Conservation (phyloP, 805 yeast genomes). For the Teunomyces cretensis region DNA sequence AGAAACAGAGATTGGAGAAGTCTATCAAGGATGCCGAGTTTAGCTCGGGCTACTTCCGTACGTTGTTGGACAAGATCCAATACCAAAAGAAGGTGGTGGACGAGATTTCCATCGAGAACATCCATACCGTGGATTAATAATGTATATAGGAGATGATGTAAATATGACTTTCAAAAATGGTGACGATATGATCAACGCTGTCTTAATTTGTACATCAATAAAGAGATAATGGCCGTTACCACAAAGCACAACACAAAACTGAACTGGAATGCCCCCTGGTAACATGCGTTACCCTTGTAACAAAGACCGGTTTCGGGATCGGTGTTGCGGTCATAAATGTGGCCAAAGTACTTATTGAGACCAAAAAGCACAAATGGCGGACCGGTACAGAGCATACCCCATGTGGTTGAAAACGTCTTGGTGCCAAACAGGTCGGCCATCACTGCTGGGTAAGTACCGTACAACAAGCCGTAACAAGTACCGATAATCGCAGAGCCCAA, state of each 20-base stretch:
- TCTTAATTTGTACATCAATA: conserved; percentile 28
- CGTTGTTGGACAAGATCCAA: conserved; percentile 44
- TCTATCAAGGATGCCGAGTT: conserved; percentile 56
- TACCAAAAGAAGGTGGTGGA: conserved; percentile 43
- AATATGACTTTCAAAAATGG: neutral
- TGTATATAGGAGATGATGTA: neutral
- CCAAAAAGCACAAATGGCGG: conserved; percentile 56
- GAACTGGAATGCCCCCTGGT: conserved; percentile 34
- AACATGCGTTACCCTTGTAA: conserved; percentile 37
- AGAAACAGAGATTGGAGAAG: conserved; percentile 55
- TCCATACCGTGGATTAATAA: conserved; percentile 41
- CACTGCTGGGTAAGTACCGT: conserved; percentile 75
- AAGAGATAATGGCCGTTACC: conserved; percentile 20
- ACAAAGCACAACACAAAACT: conserved; percentile 30
- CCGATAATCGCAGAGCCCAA: conserved; percentile 59
- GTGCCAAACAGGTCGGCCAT: conserved; percentile 74
- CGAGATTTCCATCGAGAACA: conserved; percentile 44
- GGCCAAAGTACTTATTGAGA: conserved; percentile 57
- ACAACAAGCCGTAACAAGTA: conserved; percentile 64
- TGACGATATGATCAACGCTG: conserved; percentile 1
- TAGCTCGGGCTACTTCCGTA: conserved; percentile 55
- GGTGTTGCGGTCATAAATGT: conserved; percentile 47
- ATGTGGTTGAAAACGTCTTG: conserved; percentile 63
- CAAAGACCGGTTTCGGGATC: conserved; percentile 42
- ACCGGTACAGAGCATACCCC: conserved; percentile 77